These are phyloP conservation scores for Eucalyptus caleyi DNA, from an alignment of 345 rosid species.

Conservation along the genomic window DNA sequence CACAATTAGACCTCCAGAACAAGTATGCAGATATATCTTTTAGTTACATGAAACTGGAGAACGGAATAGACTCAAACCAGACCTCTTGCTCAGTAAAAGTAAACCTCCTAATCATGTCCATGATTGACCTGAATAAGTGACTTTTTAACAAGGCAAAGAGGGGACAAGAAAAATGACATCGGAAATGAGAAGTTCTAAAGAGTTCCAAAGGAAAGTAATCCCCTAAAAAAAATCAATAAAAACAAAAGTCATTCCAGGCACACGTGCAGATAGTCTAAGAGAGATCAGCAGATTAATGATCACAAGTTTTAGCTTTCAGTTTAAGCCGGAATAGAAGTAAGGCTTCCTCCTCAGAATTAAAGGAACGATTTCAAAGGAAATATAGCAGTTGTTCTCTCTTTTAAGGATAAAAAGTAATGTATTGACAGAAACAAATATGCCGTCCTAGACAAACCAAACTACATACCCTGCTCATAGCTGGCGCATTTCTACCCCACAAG, in stretches of 20 bases:
- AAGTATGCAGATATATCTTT: not conserved
- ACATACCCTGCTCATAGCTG: constrained; percentile 91
- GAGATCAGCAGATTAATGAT: not conserved
- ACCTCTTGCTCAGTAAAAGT: not conserved
- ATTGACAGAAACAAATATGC: not conserved
- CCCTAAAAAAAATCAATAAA: not conserved
- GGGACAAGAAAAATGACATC: not conserved
- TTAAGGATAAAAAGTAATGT: not conserved
- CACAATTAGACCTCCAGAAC: not conserved
- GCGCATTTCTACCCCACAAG: constrained; percentile 71
- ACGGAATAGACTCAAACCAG: not conserved
- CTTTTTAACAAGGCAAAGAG: not conserved
- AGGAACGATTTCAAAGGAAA: not conserved
- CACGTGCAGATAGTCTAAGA: not conserved
- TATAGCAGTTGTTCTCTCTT: not conserved
- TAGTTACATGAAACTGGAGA: not conserved
- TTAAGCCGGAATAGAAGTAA: not conserved
- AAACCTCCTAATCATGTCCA: not conserved
- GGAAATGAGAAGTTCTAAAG: not conserved
- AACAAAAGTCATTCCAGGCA: not conserved
- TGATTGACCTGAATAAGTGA: not conserved
- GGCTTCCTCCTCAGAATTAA: not conserved
- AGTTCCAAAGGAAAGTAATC: not conserved
- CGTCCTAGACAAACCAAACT: not conserved
- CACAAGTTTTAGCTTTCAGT: not conserved